These are phyloP conservation scores for Warburgia ugandensis DNA, from an alignment of 164 flowering plant genomes.

Conservation along the genomic window DNA sequence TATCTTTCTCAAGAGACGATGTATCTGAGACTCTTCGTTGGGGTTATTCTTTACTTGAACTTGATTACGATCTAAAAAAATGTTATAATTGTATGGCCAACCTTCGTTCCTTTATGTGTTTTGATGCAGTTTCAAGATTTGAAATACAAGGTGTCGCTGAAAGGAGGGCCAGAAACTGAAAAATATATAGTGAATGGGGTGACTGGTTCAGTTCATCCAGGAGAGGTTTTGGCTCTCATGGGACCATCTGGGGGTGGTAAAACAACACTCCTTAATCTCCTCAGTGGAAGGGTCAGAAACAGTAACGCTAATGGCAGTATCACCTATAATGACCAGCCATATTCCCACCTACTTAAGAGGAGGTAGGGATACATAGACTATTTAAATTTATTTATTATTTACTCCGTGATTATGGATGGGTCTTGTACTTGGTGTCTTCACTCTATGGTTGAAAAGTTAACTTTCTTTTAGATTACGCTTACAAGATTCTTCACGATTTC, in stretches of 20 bases:
- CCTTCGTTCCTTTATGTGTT: background rate
- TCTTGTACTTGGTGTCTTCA: background rate
- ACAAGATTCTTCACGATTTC: background rate
- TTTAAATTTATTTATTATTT: too few species aligned
- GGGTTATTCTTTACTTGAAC: background rate
- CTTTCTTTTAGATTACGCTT: background rate
- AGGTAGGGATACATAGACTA: background rate
- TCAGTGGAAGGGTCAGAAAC: conserved; percentile 1
- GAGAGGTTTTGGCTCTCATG: conserved; percentile 8
- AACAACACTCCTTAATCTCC: conserved; percentile 10
- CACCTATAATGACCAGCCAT: conserved; percentile 9
- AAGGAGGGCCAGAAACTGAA: conserved; percentile 1
- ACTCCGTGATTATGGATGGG: background rate
- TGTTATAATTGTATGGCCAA: background rate
- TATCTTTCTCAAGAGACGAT: background rate
- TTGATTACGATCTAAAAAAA: background rate
- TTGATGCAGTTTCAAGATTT: conserved; percentile 22
- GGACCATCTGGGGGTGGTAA: conserved; percentile 11
- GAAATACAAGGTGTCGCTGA: conserved; percentile 17
- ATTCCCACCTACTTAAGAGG: conserved; percentile 3
- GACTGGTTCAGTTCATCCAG: conserved; percentile 7
- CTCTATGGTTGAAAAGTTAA: background rate
- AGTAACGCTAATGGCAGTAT: background rate
- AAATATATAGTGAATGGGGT: conserved; percentile 5
- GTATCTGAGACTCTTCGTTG: background rate